Evolutionary conservation across 2,329 filamentous ascomycete genomes (phyloP).

Genomic region (Thielaviopsis euricoi): DNA sequence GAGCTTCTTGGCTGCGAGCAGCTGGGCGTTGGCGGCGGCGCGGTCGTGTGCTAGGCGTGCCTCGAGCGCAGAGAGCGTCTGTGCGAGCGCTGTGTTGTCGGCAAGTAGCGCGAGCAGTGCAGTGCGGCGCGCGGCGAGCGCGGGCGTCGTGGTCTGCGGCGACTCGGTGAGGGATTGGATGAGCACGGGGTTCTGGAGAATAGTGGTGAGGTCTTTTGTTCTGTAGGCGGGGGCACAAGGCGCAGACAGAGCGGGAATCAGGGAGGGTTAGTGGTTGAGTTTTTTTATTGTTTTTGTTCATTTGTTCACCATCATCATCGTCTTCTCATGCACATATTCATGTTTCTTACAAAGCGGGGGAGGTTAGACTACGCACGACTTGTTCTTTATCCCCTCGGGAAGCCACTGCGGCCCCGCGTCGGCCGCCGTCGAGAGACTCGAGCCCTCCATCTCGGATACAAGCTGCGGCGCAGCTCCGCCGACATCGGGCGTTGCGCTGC

Average conservation of each 20-base stretch:
- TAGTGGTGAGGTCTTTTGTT: constrained; percentile 59
- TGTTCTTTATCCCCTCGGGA: constrained; percentile 59
- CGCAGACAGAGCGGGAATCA: background rate
- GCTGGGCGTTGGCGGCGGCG: constrained; percentile 57
- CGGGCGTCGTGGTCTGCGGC: constrained; percentile 52
- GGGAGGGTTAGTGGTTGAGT: background rate
- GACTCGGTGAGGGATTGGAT: constrained; percentile 60
- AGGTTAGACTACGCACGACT: constrained; percentile 45
- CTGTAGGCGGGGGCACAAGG: constrained; percentile 25
- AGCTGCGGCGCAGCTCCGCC: background rate
- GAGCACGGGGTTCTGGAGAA: constrained; percentile 47
- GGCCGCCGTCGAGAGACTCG: background rate
- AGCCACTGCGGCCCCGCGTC: constrained; percentile 63
- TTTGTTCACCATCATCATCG: too few species aligned
- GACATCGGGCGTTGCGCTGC: background rate
- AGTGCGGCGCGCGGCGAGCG: constrained; percentile 46
- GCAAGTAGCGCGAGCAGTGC: constrained; percentile 48
- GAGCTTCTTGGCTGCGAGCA: constrained; percentile 68
- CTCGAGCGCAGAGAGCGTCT: constrained; percentile 45
- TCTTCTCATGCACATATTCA: too few species aligned
- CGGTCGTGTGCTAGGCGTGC: constrained; percentile 42
- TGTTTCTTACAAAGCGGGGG: background rate
- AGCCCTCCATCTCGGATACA: constrained; percentile 5
- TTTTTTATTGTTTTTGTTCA: too few species aligned
- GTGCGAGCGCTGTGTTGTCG: constrained; percentile 56